phyloP scores from a whole-genome alignment of 306 rosid species.

The Casuarina equisetifolia region DNA sequence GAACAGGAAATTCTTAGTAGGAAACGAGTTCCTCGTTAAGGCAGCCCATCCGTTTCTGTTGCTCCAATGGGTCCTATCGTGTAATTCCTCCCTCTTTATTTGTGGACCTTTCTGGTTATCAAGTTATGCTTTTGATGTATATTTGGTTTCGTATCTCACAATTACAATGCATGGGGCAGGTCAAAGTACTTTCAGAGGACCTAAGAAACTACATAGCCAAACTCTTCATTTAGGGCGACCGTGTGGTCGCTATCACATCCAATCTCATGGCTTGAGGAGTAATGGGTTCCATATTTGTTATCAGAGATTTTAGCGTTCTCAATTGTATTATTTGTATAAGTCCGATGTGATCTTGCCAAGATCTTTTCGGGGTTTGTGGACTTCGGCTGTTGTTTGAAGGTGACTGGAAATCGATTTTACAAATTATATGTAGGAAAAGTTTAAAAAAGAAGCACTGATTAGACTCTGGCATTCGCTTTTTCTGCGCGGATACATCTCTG shows the following conservation, averaged over 20 bases:
- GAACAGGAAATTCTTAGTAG: slow-evolving; percentile 91
- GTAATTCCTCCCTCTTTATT: slow-evolving; percentile 30
- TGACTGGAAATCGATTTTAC: slow-evolving; percentile 16
- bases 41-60: slow-evolving; percentile 23
- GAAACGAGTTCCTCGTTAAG: slow-evolving; percentile 81
- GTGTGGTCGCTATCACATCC: slow-evolving; percentile 18
- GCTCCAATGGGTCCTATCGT: slow-evolving; percentile 28
- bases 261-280: slow-evolving; percentile 26
- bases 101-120: background rate
- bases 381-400: slow-evolving; percentile 25
- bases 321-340: slow-evolving; percentile 19
- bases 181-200: background rate
- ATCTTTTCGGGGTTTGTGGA: slow-evolving; percentile 29
- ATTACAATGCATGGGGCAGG: slow-evolving; percentile 12
- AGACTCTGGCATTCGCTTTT: too few species aligned
- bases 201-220: background rate
- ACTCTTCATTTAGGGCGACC: background rate
- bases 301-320: slow-evolving; percentile 7
- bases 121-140: background rate
- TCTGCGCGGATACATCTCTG: too few species aligned
- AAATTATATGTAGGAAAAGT: slow-evolving; percentile 21
- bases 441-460: background rate
- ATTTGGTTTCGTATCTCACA: slow-evolving; percentile 1
- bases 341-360: slow-evolving; percentile 31
- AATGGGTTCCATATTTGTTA: slow-evolving; percentile 10